A percentile compares a stretch with the other conserved stretches of the same genome.
Conservation (phyloP, 345 rosid genomes). For the Aquilaria sinensis region DNA sequence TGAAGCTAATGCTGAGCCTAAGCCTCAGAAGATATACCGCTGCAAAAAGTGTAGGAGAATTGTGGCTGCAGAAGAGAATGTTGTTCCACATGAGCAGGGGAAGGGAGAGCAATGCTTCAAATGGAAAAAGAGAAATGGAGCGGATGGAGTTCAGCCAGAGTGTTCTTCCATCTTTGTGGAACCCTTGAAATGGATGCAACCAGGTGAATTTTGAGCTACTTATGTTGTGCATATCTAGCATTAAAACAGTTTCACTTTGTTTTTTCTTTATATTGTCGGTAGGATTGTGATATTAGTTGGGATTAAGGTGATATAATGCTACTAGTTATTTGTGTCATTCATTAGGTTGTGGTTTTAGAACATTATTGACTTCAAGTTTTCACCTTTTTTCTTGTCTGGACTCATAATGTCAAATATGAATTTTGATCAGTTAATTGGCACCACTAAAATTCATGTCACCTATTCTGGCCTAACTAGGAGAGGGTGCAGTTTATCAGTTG, state of each 20-base stretch:
- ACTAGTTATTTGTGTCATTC: no score
- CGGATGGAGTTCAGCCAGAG: slow-evolving; percentile 28
- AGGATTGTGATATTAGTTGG: no score
- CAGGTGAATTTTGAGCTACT: slow-evolving; percentile 26
- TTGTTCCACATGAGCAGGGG: slow-evolving; percentile 59
- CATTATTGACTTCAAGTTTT: no score
- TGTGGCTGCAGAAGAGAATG: slow-evolving; percentile 61
- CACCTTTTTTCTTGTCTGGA: no score
- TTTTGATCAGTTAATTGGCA: no score
- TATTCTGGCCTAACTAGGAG: no score
- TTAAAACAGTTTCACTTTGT: not conserved
- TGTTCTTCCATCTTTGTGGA: slow-evolving; percentile 85
- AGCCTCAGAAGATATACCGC: slow-evolving; percentile 57
- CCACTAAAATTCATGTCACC: no score
- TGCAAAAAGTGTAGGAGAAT: slow-evolving; percentile 83
- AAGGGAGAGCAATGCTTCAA: slow-evolving; percentile 72
- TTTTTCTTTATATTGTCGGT: no score
- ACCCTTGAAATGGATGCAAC: slow-evolving; percentile 95
- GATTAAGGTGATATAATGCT: no score
- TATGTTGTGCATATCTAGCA: not conserved
- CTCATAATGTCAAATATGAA: no score
- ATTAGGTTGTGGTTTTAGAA: no score
- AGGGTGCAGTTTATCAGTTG: no score
- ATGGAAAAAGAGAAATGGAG: slow-evolving; percentile 63
- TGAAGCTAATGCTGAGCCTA: slow-evolving; percentile 22